phyloP scores from a whole-genome alignment of 768 basidiomycete species.

The Suillus spraguei region DNA sequence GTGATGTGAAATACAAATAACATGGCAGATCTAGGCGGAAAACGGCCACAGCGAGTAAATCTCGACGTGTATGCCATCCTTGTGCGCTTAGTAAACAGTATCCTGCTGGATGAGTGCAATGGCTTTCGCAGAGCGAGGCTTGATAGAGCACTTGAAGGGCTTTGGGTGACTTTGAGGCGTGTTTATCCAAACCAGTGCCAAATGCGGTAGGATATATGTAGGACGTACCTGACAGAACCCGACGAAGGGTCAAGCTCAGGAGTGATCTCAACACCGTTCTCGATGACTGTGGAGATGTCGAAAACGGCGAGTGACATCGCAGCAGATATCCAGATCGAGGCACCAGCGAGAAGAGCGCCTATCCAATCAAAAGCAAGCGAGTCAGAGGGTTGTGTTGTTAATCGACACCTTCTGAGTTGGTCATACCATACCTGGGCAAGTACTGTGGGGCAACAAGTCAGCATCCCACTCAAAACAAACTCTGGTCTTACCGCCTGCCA shows the following conservation, averaged over 20 bases:
- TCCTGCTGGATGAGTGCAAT: too few relatives aligned
- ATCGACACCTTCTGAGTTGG: not conserved
- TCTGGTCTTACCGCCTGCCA: constrained; percentile 52
- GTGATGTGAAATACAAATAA: too few relatives aligned
- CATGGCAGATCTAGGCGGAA: too few relatives aligned
- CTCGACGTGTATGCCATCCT: too few relatives aligned
- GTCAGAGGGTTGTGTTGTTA: constrained; percentile 13
- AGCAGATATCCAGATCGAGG: constrained; percentile 47
- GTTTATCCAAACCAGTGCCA: constrained; percentile 9
- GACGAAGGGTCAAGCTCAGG: constrained; percentile 57
- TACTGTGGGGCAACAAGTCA: constrained; percentile 1
- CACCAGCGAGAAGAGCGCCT: constrained; percentile 54
- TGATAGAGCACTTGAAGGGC: constrained; percentile 61
- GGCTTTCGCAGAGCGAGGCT: constrained; percentile 48
- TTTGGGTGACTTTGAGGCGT: constrained; percentile 36
- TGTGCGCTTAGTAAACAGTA: too few relatives aligned
- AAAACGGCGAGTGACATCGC: constrained; percentile 46
- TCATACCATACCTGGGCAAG: not conserved
- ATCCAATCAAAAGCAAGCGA: constrained; percentile 24
- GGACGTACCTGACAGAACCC: too few relatives aligned
- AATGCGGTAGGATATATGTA: constrained; percentile 14
- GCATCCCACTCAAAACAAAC: constrained; percentile 12
- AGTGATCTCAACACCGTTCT: constrained; percentile 48
- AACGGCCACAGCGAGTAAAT: too few relatives aligned
- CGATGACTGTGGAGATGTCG: constrained; percentile 44